These are phyloP conservation scores for Diversispora epigaea DNA, from an alignment of 192 early-diverging fungal genomes.

Conservation along the genomic window DNA sequence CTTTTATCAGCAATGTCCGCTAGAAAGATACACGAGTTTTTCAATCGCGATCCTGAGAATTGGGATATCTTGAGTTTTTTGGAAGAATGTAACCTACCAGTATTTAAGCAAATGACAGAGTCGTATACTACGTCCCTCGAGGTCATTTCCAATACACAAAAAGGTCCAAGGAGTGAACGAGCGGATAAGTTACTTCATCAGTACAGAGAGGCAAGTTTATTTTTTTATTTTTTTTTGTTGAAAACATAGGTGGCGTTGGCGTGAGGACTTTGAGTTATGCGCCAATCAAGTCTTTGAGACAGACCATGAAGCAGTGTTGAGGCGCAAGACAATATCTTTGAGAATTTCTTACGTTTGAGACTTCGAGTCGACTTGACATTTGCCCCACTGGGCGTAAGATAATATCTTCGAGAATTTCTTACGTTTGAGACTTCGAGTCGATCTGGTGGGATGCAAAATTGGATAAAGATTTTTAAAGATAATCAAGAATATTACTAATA, in stretches of 20 bases:
- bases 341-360: not conserved
- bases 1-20: not conserved
- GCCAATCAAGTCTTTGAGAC: conserved; percentile 25
- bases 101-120: conserved; percentile 25
- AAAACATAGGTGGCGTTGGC: conserved; percentile 11
- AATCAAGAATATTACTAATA: conserved; percentile 18
- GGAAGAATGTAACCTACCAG: conserved; percentile 21
- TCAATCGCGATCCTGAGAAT: conserved; percentile 25
- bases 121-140: conserved; percentile 21
- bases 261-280: conserved; percentile 19
- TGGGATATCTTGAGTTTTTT: conserved; percentile 25
- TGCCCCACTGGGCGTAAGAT: not conserved
- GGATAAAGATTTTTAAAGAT: not conserved
- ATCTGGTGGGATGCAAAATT: not conserved
- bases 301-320: conserved; percentile 13
- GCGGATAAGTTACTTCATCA: conserved; percentile 15
- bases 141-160: conserved; percentile 4
- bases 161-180: conserved; percentile 7
- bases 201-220: conserved; percentile 24
- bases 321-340: not conserved
- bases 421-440: conserved; percentile 2
- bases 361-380: conserved; percentile 10
- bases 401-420: conserved; percentile 13
- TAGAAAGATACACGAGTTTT: conserved; percentile 16
- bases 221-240: not conserved